phyloP scores from a whole-genome alignment of 23 red algal genomes.

The Gracilaria vermiculophylla region DNA sequence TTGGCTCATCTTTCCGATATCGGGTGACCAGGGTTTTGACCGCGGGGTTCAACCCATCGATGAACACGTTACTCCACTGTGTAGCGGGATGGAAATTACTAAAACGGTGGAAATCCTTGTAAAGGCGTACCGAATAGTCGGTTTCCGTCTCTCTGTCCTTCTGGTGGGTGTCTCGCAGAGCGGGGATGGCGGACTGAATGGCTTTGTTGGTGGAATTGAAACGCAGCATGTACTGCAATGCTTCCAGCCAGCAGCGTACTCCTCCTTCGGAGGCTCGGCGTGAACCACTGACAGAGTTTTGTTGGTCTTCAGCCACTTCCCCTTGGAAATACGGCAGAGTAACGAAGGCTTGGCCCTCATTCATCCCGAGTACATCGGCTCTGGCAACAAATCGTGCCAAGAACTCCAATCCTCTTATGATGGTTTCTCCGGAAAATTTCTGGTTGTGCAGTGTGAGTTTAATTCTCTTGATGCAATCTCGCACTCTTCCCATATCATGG shows the following conservation, averaged over 20 bases:
- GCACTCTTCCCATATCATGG: background rate
- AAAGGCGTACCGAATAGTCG: too few species aligned
- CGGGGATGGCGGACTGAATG: background rate
- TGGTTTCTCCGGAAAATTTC: background rate
- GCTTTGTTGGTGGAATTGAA: background rate
- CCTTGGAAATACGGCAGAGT: too few species aligned
- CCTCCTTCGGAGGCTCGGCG: background rate
- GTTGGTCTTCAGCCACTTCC: too few species aligned
- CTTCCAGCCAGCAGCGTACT: background rate
- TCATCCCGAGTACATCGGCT: background rate
- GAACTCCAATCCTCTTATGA: background rate
- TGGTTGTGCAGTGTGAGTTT: background rate
- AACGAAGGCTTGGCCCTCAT: too few species aligned
- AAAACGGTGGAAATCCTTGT: background rate
- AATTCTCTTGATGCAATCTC: background rate
- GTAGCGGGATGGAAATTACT: background rate
- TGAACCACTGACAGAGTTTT: too few species aligned
- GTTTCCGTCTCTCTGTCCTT: too few species aligned
- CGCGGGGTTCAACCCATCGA: background rate
- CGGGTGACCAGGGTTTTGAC: background rate
- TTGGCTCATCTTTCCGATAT: background rate
- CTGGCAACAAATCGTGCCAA: too few species aligned
- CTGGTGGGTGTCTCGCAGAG: too few species aligned
- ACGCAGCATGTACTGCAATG: background rate
- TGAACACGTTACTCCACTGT: background rate